A percentile compares a stretch with the other conserved stretches of the same genome.
These are phyloP conservation scores for Malus orientalis DNA, from an alignment of 306 rosid species.

Conservation along the genomic window DNA sequence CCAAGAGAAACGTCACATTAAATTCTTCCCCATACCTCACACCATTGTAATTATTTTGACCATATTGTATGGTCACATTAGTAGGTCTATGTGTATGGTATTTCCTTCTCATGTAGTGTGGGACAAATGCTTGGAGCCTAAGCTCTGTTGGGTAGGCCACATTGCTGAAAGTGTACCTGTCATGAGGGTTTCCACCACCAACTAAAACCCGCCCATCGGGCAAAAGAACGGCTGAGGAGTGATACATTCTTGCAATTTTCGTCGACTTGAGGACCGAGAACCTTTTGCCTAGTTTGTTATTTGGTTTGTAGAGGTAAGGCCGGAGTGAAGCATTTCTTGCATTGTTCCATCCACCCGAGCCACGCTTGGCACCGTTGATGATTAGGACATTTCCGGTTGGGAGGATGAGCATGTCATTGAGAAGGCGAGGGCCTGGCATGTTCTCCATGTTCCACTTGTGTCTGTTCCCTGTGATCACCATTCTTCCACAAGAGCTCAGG, in stretches of 20 bases:
- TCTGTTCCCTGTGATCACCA: conserved; percentile 57
- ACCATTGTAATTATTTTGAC: neutral
- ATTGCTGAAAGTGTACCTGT: conserved; percentile 31
- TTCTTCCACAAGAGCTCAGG: conserved; percentile 70
- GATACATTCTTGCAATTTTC: conserved; percentile 67
- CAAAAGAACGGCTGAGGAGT: conserved; percentile 64
- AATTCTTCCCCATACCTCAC: conserved; percentile 49
- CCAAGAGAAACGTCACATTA: conserved; percentile 32
- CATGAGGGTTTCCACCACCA: conserved; percentile 62
- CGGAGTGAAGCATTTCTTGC: conserved; percentile 60
- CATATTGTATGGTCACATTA: conserved; percentile 37
- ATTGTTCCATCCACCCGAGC: conserved; percentile 55
- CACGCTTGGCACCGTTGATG: conserved; percentile 64
- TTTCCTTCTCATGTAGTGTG: conserved; percentile 40
- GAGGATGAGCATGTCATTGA: conserved; percentile 66
- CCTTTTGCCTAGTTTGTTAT: conserved; percentile 31
- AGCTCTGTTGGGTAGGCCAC: conserved; percentile 70
- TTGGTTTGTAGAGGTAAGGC: conserved; percentile 61
- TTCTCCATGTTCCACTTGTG: conserved; percentile 66
- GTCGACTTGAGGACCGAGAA: conserved; percentile 45
- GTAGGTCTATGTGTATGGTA: conserved; percentile 38
- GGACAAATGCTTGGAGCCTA: conserved; percentile 71
- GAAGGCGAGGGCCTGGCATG: conserved; percentile 72
- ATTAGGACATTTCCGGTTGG: conserved; percentile 61
- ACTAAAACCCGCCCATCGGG: conserved; percentile 73